Evolutionary conservation across 2,329 filamentous ascomycete species (phyloP), one percentile per base, ranked within the genome.

Genomic region (Zalaria obscura): DNA sequence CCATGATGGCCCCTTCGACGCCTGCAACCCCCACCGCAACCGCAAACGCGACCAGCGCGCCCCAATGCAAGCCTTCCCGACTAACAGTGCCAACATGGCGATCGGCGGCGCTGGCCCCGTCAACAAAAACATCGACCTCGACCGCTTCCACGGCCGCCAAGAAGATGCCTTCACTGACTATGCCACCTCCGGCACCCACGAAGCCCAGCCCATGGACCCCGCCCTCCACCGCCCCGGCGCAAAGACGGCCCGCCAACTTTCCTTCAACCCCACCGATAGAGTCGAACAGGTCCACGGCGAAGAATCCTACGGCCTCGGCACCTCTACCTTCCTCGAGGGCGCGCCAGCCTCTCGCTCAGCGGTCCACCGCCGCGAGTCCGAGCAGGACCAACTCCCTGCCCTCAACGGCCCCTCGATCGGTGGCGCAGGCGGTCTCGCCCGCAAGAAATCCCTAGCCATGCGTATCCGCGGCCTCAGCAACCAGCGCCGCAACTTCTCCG

Each of bases 1-100:
- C 55, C 91, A 98, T 56, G 91, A 96, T 55, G 91, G 91, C 1
- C 91, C 91, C 4, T 98, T 95, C 54, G 91, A 98, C 62, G 91
- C 91, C 18, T 84, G 91, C 59, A 93, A 94, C 60, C 87, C 91
- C 4, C 83, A 93, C 59, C 84, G 91, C 49, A 98, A 96, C 62
- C 79, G 84, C 44, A 83, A 83, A 56, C 84, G 80, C 52, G 79
- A 81, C 54, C 77, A 80, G 45, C 78, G 83, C 41, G 87, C 91
- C 5, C 91, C 91, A 1, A 95, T 98, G 86, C 80, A 93, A 59
- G 91, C 91, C 2, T 98, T 96, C 62, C 86, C 91, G 25, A 84
- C 85, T 54, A 86, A 83, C 53, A 95, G 87, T 1, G 74, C 83
- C 46, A 98, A 98, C 68, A 96, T 94, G 68, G 80, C 80, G 1